Evolutionary conservation across 2,329 filamentous ascomycete species (phyloP).

Genomic region (Alternaria sp.): DNA sequence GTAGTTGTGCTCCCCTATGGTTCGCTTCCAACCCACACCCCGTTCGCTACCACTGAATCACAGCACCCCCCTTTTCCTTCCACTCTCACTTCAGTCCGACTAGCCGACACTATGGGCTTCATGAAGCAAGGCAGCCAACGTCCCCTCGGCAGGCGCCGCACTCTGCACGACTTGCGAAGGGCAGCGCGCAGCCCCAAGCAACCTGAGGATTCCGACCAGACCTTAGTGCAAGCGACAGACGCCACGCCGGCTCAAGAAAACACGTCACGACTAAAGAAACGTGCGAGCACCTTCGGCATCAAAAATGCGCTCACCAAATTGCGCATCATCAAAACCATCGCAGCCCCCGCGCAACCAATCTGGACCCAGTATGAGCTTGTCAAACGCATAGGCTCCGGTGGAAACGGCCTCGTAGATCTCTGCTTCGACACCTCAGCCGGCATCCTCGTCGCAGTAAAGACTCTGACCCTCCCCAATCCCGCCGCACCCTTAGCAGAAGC

Average conservation of each 20-base stretch:
- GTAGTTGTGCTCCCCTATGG: not conserved
- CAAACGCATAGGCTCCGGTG: not conserved
- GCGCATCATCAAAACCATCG: not conserved
- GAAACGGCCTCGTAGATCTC: not conserved
- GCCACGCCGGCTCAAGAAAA: not conserved
- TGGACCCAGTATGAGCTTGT: not conserved
- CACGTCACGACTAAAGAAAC: not conserved
- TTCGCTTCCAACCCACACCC: not conserved
- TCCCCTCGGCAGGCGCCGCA: not conserved
- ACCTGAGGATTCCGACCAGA: not conserved
- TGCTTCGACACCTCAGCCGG: not conserved
- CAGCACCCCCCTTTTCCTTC: not conserved
- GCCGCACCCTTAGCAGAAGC: not conserved
- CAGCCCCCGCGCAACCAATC: not conserved
- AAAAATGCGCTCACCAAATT: not conserved
- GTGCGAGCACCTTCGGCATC: not conserved
- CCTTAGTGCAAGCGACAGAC: not conserved
- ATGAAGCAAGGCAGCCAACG: not conserved
- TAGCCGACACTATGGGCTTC: not conserved
- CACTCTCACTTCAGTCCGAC: rapidly evolving
- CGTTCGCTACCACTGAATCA: not conserved
- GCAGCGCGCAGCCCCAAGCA: not conserved
- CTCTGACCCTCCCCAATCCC: not conserved
- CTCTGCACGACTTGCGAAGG: not conserved
- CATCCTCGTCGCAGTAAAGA: constrained; percentile 1